phyloP scores from a whole-genome alignment of 768 basidiomycete species.

The Mycena vulgaris region DNA sequence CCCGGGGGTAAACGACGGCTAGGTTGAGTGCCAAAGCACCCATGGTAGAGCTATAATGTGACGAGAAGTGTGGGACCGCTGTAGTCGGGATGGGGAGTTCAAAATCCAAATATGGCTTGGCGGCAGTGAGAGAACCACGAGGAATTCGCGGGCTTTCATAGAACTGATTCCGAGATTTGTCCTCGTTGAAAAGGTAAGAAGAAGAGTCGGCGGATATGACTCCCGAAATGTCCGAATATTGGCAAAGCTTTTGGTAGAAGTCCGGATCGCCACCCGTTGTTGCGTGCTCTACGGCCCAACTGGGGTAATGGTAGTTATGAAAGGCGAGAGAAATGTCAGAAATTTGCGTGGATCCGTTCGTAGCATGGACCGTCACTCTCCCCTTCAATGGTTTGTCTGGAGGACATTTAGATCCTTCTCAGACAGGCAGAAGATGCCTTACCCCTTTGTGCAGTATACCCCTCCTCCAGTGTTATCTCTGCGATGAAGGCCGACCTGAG shows the following conservation, averaged over 20 bases:
- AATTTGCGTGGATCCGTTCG: slow-evolving; percentile 5
- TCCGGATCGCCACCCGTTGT: neutral
- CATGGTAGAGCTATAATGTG: slow-evolving; percentile 12
- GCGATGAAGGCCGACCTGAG: slow-evolving; percentile 11
- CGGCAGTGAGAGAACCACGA: no score
- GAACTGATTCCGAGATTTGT: no score
- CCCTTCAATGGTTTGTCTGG: slow-evolving; percentile 4
- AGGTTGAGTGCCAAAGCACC: neutral
- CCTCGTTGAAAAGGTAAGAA: no score
- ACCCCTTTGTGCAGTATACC: slow-evolving; percentile 14
- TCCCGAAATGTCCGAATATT: no score
- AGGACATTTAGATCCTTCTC: no score
- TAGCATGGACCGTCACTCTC: slow-evolving; percentile 4
- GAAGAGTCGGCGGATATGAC: no score
- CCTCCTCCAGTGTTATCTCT: slow-evolving; percentile 21
- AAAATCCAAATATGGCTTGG: slow-evolving; percentile 19
- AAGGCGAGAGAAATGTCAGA: neutral
- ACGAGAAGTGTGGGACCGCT: slow-evolving; percentile 3
- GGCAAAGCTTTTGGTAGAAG: no score
- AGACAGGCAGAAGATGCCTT: neutral
- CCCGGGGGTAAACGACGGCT: slow-evolving; percentile 1
- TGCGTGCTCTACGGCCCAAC: neutral
- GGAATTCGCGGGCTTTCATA: no score
- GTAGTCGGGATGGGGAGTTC: neutral
- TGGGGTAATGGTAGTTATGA: neutral